These are phyloP conservation scores for Pulveroboletus sp. DNA, from an alignment of 768 basidiomycete genomes.

Conservation along the genomic window DNA sequence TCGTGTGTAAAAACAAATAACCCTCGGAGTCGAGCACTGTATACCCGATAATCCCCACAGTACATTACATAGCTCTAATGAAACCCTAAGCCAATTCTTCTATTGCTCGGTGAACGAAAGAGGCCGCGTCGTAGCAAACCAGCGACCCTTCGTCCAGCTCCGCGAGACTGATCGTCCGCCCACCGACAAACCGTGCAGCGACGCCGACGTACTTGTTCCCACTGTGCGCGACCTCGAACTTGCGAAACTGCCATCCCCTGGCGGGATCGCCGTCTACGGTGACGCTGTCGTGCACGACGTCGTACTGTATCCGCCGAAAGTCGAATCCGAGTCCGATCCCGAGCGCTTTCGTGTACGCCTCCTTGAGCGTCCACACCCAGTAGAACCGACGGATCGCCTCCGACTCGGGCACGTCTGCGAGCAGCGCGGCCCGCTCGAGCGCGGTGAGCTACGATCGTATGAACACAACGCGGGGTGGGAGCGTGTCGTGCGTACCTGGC, in stretches of 20 bases:
- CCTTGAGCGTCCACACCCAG: conserved; percentile 88
- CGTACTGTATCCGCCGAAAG: conserved; percentile 71
- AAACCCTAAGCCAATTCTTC: conserved; percentile 33
- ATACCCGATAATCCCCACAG: conserved; percentile 15
- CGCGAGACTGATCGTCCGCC: conserved; percentile 31
- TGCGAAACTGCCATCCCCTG: conserved; percentile 64
- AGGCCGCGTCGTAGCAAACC: conserved; percentile 41
- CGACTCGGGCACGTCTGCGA: conserved; percentile 38
- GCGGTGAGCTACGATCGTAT: conserved; percentile 47
- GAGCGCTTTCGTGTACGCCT: conserved; percentile 87
- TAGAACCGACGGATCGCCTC: conserved; percentile 65
- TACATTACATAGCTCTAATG: conserved; percentile 18
- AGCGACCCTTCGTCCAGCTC: conserved; percentile 39
- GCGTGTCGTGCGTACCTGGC: conserved; percentile 49
- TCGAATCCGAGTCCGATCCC: conserved; percentile 82
- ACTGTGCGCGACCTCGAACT: conserved; percentile 49
- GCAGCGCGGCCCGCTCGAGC: conserved; percentile 32
- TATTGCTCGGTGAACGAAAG: conserved; percentile 48
- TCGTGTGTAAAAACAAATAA: background rate
- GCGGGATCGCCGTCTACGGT: conserved; percentile 56
- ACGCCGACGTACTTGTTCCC: conserved; percentile 62
- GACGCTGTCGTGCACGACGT: conserved; percentile 47
- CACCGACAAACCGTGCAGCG: conserved; percentile 58
- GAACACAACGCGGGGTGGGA: too few species aligned
- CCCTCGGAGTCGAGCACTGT: background rate